Conservation (phyloP, 129 eudicot species). For the Flaveria ramosissima region DNA sequence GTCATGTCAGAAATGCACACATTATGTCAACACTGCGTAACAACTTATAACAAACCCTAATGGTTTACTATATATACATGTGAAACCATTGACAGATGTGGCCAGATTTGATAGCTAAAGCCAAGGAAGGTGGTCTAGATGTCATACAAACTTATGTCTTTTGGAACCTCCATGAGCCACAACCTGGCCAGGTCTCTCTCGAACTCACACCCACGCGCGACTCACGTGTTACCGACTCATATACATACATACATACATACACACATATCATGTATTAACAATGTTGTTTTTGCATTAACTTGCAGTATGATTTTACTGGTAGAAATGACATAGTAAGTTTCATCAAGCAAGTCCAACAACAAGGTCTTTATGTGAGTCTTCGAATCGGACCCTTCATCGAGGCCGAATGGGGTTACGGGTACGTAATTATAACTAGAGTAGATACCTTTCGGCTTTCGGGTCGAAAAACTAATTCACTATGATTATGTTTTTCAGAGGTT, state of each 20-base stretch:
- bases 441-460: background rate
- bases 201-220: background rate
- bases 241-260: background rate
- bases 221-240: conserved; percentile 7
- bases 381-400: conserved; percentile 93
- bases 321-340: conserved; percentile 68
- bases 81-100: conserved; percentile 64
- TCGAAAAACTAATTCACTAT: background rate
- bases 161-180: conserved; percentile 95
- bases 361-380: conserved; percentile 83
- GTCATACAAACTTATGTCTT: conserved; percentile 88
- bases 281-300: background rate
- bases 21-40: too few relatives aligned
- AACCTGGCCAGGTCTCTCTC: conserved; percentile 73
- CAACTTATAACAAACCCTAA: background rate
- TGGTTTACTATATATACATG: background rate
- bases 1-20: too few relatives aligned
- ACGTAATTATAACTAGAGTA: background rate
- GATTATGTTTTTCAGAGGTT: conserved; percentile 54
- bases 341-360: conserved; percentile 79
- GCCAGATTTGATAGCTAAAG: conserved; percentile 85
- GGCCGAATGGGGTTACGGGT: conserved; percentile 95
- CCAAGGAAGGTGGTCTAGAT: conserved; percentile 83
- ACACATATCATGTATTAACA: background rate
- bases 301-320: conserved; percentile 82